These are phyloP conservation scores for Pseudocercospora macadamiae DNA, from an alignment of 2,329 filamentous ascomycete species.

Conservation along the genomic window DNA sequence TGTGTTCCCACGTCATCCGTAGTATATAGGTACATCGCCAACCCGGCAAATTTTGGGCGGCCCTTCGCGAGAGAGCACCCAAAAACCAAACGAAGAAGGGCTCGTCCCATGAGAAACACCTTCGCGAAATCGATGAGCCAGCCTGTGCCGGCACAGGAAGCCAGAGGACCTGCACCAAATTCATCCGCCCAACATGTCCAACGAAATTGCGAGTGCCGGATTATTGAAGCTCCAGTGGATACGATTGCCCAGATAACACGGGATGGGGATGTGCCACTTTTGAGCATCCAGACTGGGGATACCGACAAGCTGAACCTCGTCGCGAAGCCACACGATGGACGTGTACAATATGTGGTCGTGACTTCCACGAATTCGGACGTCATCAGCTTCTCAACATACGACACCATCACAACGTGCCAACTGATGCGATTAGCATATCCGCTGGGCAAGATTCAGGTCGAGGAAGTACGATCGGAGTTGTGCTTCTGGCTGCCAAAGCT, in stretches of 20 bases:
- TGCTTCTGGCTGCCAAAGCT: slow-evolving; percentile 22
- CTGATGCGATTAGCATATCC: slow-evolving; percentile 19
- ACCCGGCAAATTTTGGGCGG: background rate
- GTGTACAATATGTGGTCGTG: slow-evolving; percentile 15
- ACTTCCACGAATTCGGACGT: background rate
- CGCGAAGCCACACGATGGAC: slow-evolving; percentile 13
- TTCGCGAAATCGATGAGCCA: background rate
- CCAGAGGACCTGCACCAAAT: background rate
- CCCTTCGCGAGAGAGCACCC: no score
- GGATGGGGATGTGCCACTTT: slow-evolving; percentile 9
- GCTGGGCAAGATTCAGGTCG: slow-evolving; percentile 22
- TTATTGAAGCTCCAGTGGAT: slow-evolving; percentile 11
- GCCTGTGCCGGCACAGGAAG: background rate
- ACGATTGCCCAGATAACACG: slow-evolving; percentile 10
- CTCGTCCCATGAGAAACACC: background rate
- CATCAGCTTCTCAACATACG: slow-evolving; percentile 12
- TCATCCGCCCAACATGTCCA: slow-evolving; percentile 18
- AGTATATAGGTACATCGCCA: background rate
- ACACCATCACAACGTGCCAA: slow-evolving; percentile 21
- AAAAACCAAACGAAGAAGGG: background rate
- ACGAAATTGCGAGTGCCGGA: slow-evolving; percentile 21
- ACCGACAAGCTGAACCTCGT: slow-evolving; percentile 19
- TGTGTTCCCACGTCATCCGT: background rate
- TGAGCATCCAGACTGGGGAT: slow-evolving; percentile 17
- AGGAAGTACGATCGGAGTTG: slow-evolving; percentile 18